A percentile compares a stretch with the other conserved stretches of the same genome.
Conservation (phyloP, 1,284 basidiomycete genomes). For the Phellinidium pouzarii region DNA sequence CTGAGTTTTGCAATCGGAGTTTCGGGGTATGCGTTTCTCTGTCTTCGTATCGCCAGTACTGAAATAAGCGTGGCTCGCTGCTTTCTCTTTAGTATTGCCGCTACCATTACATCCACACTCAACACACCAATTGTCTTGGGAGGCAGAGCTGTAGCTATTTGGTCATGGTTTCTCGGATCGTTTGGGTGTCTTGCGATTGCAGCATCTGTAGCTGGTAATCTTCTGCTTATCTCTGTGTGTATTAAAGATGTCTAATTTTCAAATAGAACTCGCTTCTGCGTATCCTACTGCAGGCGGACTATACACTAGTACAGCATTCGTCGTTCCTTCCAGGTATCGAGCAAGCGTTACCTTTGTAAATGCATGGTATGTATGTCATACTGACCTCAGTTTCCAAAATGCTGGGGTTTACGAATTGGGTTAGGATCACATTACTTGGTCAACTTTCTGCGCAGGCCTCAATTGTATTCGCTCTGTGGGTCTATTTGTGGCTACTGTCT, state of each 20-base stretch:
- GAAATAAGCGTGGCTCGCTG: not conserved
- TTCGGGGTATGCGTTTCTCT: constrained; percentile 17
- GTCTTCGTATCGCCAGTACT: not conserved
- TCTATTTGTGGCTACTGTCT: not conserved
- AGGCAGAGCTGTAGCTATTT: constrained; percentile 21
- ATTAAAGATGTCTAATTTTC: too few species aligned
- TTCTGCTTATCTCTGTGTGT: not conserved
- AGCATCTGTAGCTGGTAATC: constrained; percentile 20
- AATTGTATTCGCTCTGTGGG: constrained; percentile 20
- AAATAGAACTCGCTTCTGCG: constrained; percentile 21
- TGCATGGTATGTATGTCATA: constrained; percentile 15
- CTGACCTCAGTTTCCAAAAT: not conserved
- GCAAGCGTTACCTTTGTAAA: constrained; percentile 18
- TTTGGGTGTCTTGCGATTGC: constrained; percentile 21
- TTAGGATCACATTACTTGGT: constrained; percentile 21
- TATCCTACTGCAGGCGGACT: constrained; percentile 22
- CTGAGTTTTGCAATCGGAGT: constrained; percentile 22
- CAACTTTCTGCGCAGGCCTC: constrained; percentile 21
- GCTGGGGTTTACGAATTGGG: not conserved
- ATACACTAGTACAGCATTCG: constrained; percentile 21
- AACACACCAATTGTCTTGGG: constrained; percentile 22
- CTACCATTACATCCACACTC: constrained; percentile 21
- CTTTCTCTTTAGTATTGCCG: constrained; percentile 17
- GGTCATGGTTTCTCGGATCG: constrained; percentile 22
- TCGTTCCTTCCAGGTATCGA: constrained; percentile 18